These are phyloP conservation scores for Tylopilus rubrobrunneus DNA, from an alignment of 768 basidiomycete species.

Conservation along the genomic window DNA sequence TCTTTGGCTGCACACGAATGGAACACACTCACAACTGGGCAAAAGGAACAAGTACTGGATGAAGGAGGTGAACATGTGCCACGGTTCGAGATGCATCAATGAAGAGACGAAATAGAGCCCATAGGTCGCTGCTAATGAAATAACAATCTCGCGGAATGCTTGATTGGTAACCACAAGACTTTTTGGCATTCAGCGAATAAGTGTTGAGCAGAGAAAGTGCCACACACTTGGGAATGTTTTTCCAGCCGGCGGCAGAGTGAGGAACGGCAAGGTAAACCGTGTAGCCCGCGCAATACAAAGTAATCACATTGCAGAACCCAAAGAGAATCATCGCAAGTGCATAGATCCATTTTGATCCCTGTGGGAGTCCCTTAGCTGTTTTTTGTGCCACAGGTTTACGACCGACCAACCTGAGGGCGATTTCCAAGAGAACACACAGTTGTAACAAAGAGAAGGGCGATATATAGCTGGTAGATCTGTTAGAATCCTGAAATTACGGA, in stretches of 20 bases:
- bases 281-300: conserved; percentile 87
- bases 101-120: conserved; percentile 83
- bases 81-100: conserved; percentile 88
- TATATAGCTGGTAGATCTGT: conserved; percentile 55
- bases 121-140: conserved; percentile 74
- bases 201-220: background rate
- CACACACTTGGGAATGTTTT: conserved; percentile 63
- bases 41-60: conserved; percentile 89
- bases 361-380: conserved; percentile 3
- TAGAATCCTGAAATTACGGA: conserved; percentile 19
- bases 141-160: conserved; percentile 80
- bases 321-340: conserved; percentile 71
- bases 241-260: conserved; percentile 72
- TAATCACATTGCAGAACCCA: conserved; percentile 73
- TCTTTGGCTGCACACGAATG: background rate
- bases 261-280: conserved; percentile 85
- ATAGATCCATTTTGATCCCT: conserved; percentile 88
- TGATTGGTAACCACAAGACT: conserved; percentile 61
- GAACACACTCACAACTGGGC: conserved; percentile 54
- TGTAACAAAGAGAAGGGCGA: conserved; percentile 77
- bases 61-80: conserved; percentile 97
- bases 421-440: conserved; percentile 89
- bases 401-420: conserved; percentile 56
- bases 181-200: conserved; percentile 26
- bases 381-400: conserved; percentile 1